Evolutionary conservation across 176 grass and related monocot species (phyloP).

Genomic region (Oryza coarctata): DNA sequence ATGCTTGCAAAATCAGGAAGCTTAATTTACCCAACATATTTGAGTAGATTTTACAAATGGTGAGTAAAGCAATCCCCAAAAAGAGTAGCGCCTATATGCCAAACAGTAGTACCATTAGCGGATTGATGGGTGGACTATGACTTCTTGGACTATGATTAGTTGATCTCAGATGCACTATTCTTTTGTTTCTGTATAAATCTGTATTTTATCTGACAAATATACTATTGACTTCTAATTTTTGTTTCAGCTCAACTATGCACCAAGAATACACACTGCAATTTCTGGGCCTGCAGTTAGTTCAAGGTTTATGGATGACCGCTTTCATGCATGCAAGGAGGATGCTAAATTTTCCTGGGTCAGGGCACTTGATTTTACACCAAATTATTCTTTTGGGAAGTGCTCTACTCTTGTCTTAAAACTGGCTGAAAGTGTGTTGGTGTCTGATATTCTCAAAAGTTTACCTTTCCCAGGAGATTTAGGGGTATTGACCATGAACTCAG

Average conservation of each 20-base stretch:
- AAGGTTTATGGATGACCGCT: slow-evolving; percentile 67
- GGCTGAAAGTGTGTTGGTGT: slow-evolving; percentile 33
- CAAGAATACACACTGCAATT: slow-evolving; percentile 64
- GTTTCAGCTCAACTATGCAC: slow-evolving; percentile 81
- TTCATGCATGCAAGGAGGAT: slow-evolving; percentile 72
- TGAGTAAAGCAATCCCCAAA: not conserved
- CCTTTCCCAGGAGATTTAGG: slow-evolving; percentile 58
- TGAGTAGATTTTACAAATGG: not conserved
- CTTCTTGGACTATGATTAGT: not conserved
- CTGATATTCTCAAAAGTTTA: slow-evolving; percentile 60
- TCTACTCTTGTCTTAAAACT: slow-evolving; percentile 63
- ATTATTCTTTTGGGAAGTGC: slow-evolving; percentile 70
- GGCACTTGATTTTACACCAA: slow-evolving; percentile 72
- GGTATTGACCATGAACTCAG: slow-evolving; percentile 41
- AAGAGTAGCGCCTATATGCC: not conserved
- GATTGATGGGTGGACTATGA: too few relatives aligned
- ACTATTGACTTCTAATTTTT: not conserved
- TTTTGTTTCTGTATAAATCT: slow-evolving; percentile 26
- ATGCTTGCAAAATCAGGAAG: not conserved
- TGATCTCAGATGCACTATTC: slow-evolving; percentile 37
- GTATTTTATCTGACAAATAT: slow-evolving; percentile 10
- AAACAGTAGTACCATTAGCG: not conserved
- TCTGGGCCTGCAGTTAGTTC: slow-evolving; percentile 47
- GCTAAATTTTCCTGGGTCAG: slow-evolving; percentile 73
- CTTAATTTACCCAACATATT: not conserved